Conservation (phyloP, 1,284 basidiomycete genomes). For the Ustilago xerochloae region DNA sequence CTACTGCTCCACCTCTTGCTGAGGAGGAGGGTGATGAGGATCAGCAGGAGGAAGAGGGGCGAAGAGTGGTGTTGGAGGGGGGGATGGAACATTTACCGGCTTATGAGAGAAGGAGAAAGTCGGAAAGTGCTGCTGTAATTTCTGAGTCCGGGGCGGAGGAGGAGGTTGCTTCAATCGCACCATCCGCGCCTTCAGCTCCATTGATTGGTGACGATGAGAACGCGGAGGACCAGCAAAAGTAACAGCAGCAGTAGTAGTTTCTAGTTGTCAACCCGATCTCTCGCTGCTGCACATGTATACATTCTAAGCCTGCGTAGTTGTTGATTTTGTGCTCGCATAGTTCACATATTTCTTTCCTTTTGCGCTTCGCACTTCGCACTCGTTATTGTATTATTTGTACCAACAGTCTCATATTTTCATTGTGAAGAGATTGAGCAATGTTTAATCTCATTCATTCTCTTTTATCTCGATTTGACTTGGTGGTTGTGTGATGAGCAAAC, state of each 20-base stretch:
- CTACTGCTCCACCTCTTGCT: conserved; percentile 21
- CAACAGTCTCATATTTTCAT: background rate
- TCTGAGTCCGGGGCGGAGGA: background rate
- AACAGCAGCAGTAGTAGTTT: too few species aligned
- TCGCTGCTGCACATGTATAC: too few species aligned
- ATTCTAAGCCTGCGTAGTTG: too few species aligned
- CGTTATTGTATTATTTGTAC: conserved; percentile 30
- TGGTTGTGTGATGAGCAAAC: background rate
- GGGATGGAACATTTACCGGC: conserved; percentile 12
- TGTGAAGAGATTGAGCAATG: background rate
- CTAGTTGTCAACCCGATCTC: too few species aligned
- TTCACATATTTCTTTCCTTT: too few species aligned
- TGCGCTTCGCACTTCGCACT: too few species aligned
- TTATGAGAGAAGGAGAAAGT: conserved; percentile 7
- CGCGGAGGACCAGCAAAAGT: background rate
- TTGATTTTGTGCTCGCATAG: too few species aligned
- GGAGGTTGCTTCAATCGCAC: conserved; percentile 5
- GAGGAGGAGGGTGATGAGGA: too few species aligned
- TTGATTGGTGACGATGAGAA: conserved; percentile 4
- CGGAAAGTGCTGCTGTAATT: background rate
- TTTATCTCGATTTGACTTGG: background rate
- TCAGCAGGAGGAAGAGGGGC: background rate
- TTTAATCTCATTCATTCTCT: background rate
- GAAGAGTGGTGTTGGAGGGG: background rate
- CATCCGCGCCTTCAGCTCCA: conserved; percentile 21